Base-by-base conservation (phyloP, 345 rosid genomes). In the Psidium guajava region DNA sequence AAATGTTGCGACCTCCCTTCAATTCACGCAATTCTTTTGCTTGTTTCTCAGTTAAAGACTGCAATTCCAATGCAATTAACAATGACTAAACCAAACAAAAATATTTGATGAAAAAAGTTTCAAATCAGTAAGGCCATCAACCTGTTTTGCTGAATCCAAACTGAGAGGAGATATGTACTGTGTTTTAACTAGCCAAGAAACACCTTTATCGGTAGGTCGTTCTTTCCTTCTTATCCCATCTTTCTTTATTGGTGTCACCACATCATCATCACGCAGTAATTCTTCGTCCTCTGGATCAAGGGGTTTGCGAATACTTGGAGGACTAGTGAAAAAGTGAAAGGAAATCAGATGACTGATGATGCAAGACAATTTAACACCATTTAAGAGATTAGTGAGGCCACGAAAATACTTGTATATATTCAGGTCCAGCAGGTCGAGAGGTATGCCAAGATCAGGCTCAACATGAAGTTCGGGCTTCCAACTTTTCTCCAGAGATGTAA, bases 361-460 rank as follows among this genome's bases (percentile, higher is more conserved):
- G 40, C 6, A 11, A 83, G 44, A 44, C 25, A 49, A 49, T 44
- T 22, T 21, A 10, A 42, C 54, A 54, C 61, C 42, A 74, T 58
- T 81, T 84, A 77, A 86, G 59, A 84, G 83, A 50, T 51, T n/a
- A 47, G 85, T 81, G 14, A 47, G 42, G 85, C 49, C 82, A 61
- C 47, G 87, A 84, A 58, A 88, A 59, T 94, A 97, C 99, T 94
- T 97, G 96, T 96, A 97, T 58, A 95, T 94, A 87, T 96, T 96
- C 84, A 97, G 95, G 90, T 96, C 99, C 88, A 97, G 99, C 86
- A 97, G 92, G 91, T 97, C 98, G 87, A 95, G 96, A 53, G 98
- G 98, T 89, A 97, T 94, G 89, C 99, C 99, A 82, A 97, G 98
- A 93, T 97, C 99, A 83, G 98, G 95, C 92, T 97, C 98, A 83